A percentile compares a stretch with the other conserved stretches of the same genome.
These are phyloP conservation scores for Neoascochyta sp. DNA, from an alignment of 2,329 filamentous ascomycete genomes.

Conservation along the genomic window DNA sequence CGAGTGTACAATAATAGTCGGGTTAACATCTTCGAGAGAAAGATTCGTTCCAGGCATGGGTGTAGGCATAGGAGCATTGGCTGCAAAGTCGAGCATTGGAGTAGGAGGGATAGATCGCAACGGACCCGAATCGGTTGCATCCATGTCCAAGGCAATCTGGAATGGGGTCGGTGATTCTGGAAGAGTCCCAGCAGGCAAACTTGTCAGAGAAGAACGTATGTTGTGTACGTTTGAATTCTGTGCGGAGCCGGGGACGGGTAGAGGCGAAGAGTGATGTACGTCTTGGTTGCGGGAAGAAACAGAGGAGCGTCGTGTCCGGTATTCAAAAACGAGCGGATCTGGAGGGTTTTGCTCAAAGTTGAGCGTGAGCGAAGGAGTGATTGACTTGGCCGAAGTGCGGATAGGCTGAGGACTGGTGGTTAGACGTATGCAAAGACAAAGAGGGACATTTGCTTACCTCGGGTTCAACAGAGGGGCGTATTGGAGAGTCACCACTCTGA, in stretches of 20 bases:
- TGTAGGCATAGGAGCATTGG: conserved; percentile 12
- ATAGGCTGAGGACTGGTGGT: conserved; percentile 7
- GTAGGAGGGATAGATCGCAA: conserved; percentile 4
- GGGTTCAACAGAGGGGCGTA: no score
- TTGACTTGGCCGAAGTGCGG: conserved; percentile 10
- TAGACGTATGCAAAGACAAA: background rate
- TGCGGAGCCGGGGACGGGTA: conserved; percentile 20
- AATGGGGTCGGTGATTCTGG: conserved; percentile 28
- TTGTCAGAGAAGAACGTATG: conserved; percentile 1
- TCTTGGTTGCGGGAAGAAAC: conserved; percentile 12
- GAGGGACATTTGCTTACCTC: conserved; percentile 6
- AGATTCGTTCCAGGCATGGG: conserved; percentile 26
- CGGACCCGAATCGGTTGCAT: conserved; percentile 6
- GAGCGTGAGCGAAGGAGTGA: conserved; percentile 22
- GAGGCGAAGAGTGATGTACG: conserved; percentile 27
- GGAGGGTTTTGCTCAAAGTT: conserved; percentile 25
- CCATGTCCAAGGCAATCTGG: conserved; percentile 16
- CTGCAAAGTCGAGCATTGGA: background rate
- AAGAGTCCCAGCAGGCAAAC: conserved; percentile 22
- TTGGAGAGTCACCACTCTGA: conserved; percentile 4
- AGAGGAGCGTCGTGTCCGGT: conserved; percentile 1
- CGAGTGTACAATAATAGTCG: conserved; percentile 6
- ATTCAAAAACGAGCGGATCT: conserved; percentile 24
- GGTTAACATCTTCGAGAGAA: conserved; percentile 12
- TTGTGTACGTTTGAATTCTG: conserved; percentile 4